Conservation (phyloP, 805 yeast genomes). For the Lipomyces lipofer region DNA sequence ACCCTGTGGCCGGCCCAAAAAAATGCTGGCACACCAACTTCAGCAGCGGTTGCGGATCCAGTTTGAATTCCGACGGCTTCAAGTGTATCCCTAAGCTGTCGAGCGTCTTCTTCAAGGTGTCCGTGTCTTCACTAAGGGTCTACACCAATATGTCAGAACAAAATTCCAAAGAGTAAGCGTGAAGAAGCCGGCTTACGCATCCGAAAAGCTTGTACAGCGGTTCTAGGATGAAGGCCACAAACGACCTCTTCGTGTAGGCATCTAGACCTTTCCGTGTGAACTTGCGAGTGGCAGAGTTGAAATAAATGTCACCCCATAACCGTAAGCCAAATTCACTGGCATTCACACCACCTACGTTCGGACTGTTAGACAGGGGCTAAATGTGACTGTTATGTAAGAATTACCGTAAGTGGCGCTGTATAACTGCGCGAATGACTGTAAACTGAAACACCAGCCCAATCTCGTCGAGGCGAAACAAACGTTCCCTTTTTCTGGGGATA, state of each 20-base stretch:
- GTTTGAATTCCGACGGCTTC: conserved; percentile 35
- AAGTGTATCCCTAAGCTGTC: conserved; percentile 50
- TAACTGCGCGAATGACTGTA: conserved; percentile 64
- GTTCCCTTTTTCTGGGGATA: conserved; percentile 66
- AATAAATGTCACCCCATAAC: conserved; percentile 79
- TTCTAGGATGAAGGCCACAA: conserved; percentile 64
- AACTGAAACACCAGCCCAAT: conserved; percentile 63
- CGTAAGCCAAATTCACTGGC: conserved; percentile 49
- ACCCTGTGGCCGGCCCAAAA: conserved; percentile 54
- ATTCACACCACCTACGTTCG: conserved; percentile 38
- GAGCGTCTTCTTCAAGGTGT: conserved; percentile 48
- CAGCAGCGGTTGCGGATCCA: conserved; percentile 63
- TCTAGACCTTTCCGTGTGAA: conserved; percentile 45
- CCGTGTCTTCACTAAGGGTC: conserved; percentile 53
- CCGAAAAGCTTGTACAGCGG: conserved; percentile 80
- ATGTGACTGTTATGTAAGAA: not conserved
- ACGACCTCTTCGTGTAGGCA: conserved; percentile 44
- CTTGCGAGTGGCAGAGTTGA: conserved; percentile 44
- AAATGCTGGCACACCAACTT: conserved; percentile 54
- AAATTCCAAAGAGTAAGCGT: not conserved
- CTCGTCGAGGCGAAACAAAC: conserved; percentile 73
- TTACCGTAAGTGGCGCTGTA: conserved; percentile 40
- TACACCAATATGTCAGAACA: not conserved
- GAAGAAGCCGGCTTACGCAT: conserved; percentile 35
- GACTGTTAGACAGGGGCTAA: too few relatives aligned